Evolutionary conservation across 352 stramenopile genomes (phyloP), one percentile per base, ranked within the genome.

Genomic region (Phytophthora hybrid): DNA sequence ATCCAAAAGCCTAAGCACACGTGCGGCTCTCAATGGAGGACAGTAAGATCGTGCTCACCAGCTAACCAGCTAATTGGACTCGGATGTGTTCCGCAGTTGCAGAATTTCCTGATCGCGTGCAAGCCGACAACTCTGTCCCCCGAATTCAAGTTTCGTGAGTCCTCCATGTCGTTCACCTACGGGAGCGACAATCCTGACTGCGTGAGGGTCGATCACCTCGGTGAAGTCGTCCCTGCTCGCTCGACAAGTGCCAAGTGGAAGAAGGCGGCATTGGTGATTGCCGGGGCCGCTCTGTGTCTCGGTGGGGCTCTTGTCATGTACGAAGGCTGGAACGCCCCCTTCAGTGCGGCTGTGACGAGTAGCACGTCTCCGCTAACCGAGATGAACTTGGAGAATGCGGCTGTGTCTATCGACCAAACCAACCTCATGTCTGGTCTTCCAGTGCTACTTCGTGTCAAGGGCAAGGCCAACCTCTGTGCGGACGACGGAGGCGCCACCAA

Each of bases 381-480:
- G 32, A 51, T 29, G 18, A 44, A 61, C 32, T 26, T 62, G 56
- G 13, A 49, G 19, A 62, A 11, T 19, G 37, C 34, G 9, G 13
- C 34, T 6, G 49, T n/a, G 14, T 37, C 56, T 14, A 52, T n/a
- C 11, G 56, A 62, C 31, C 34, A 62, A 14, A 62, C n/a, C 34
- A 62, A 62, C 18, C 37, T 44, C 37, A 18, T 44, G 37, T 44
- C 37, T 4, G 37, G 37, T 14, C 37, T 18, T 18, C 37, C 37
- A 14, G 37, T 44, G 14, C 37, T 44, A 10, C 37, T 44, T 44
- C 37, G 37, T 14, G 37, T 44, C 37, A 16, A 44, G 37, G 10
- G 66, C 53, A 77, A 80, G 47, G 55, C 57, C 26, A 77, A 75
- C n/a, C 18, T 83, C 19, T 84, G 78, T 39, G 29, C 80, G 16